These are phyloP conservation scores for Paecilomyces formosus DNA, from an alignment of 2,329 filamentous ascomycete species.

Conservation along the genomic window DNA sequence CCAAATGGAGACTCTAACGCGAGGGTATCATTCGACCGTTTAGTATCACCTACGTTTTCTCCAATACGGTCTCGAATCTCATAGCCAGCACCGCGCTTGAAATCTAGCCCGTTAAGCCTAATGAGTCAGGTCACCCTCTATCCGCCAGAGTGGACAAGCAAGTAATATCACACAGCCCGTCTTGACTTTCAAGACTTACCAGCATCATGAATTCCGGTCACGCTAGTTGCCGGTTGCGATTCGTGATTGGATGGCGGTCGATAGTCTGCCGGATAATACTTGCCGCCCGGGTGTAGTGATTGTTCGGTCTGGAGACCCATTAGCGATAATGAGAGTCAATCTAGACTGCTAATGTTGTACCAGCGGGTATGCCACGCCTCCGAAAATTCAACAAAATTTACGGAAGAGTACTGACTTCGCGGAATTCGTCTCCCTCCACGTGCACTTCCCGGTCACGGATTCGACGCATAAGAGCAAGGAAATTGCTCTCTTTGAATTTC, in stretches of 20 bases:
- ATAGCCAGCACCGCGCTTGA: not conserved
- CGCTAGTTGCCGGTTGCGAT: constrained; percentile 1
- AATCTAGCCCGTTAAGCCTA: not conserved
- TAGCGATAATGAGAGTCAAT: constrained; percentile 25
- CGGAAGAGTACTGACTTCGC: constrained; percentile 39
- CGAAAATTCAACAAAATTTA: constrained; percentile 27
- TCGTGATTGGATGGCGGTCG: constrained; percentile 8
- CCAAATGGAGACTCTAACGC: not conserved
- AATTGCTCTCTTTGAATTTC: constrained; percentile 73
- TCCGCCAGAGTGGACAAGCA: not conserved
- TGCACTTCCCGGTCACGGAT: constrained; percentile 65
- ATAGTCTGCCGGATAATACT: constrained; percentile 33
- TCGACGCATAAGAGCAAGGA: constrained; percentile 68
- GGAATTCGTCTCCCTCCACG: constrained; percentile 59
- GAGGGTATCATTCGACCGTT: not conserved
- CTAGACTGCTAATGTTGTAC: constrained; percentile 26
- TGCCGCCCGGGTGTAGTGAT: constrained; percentile 41
- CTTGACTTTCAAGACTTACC: constrained; percentile 17
- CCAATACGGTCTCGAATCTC: not conserved
- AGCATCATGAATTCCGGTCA: constrained; percentile 8
- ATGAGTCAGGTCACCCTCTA: not conserved
- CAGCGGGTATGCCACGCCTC: constrained; percentile 27
- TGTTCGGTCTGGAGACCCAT: constrained; percentile 29
- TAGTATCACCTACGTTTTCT: not conserved
- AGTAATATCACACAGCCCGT: constrained; percentile 6